These are phyloP conservation scores for Xylaria sp. DNA, from an alignment of 2,329 filamentous ascomycete genomes.

Conservation along the genomic window DNA sequence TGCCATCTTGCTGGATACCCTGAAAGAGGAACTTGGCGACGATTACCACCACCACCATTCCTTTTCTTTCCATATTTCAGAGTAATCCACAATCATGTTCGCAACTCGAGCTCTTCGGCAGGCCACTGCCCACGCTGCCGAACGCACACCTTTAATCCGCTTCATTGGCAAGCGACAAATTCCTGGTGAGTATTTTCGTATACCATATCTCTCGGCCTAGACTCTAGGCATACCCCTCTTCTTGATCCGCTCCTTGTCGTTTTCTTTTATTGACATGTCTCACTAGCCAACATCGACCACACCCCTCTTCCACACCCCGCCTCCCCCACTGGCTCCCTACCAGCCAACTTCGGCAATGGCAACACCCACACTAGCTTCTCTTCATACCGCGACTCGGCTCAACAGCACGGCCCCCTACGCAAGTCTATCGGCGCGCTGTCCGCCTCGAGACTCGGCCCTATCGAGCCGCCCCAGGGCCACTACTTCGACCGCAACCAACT, in stretches of 20 bases:
- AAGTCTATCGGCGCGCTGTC: conserved; percentile 65
- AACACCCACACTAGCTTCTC: conserved; percentile 73
- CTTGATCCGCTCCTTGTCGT: background rate
- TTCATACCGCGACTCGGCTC: conserved; percentile 79
- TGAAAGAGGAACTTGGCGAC: background rate
- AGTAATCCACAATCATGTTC: conserved; percentile 59
- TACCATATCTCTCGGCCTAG: too few relatives aligned
- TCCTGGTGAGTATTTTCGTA: conserved; percentile 59
- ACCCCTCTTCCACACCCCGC: conserved; percentile 78
- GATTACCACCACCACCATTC: background rate
- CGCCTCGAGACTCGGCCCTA: conserved; percentile 77
- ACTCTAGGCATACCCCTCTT: background rate
- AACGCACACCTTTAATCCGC: conserved; percentile 70
- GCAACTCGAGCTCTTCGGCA: conserved; percentile 67
- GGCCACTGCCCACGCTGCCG: conserved; percentile 67
- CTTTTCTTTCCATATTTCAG: conserved; percentile 29
- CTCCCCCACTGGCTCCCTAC: conserved; percentile 73
- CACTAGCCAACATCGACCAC: conserved; percentile 75
- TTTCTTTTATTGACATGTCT: conserved; percentile 39
- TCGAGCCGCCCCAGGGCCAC: conserved; percentile 76
- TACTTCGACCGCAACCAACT: conserved; percentile 92
- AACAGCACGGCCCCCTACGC: conserved; percentile 80
- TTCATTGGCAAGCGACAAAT: conserved; percentile 70
- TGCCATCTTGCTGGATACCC: background rate
- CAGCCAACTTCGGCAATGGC: conserved; percentile 59